A percentile compares a stretch with the other conserved stretches of the same genome.
Evolutionary conservation across 78 protist genomes (phyloP).

Genomic region (Planoprotostelium fungivorum): DNA sequence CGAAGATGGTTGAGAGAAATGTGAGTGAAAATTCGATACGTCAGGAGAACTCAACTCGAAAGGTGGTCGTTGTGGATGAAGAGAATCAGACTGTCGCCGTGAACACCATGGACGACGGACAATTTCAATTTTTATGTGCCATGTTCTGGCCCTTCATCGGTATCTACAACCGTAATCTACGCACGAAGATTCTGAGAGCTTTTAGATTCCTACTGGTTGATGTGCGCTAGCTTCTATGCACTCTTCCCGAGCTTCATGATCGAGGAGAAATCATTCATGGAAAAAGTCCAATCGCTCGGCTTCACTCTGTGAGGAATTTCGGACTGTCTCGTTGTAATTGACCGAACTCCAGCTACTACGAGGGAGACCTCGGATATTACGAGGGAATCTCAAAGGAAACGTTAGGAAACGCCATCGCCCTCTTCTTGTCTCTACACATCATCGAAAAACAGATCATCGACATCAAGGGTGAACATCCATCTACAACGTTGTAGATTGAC

Average conservation of each 20-base stretch:
- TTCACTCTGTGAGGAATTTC: not conserved
- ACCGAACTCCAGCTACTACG: not conserved
- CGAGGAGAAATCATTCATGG: not conserved
- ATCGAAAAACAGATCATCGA: not conserved
- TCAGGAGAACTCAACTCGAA: too few relatives aligned
- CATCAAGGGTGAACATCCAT: not conserved
- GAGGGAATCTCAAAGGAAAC: not conserved
- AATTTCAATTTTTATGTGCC: not conserved
- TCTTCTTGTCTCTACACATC: not conserved
- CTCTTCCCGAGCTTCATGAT: not conserved
- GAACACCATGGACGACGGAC: not conserved
- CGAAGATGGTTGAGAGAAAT: not conserved
- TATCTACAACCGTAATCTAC: not conserved
- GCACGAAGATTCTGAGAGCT: not conserved
- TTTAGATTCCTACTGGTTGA: not conserved
- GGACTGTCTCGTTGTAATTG: not conserved
- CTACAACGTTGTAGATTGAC: not conserved
- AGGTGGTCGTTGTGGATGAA: too few relatives aligned
- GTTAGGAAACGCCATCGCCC: not conserved
- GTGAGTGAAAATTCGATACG: too few relatives aligned
- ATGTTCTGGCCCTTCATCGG: not conserved
- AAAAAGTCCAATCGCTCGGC: not conserved
- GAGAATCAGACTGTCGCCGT: not conserved
- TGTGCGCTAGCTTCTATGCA: not conserved
- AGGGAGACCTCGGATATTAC: not conserved